These are phyloP conservation scores for Metschnikowia corniflorae DNA, from an alignment of 805 yeast genomes.

Conservation along the genomic window DNA sequence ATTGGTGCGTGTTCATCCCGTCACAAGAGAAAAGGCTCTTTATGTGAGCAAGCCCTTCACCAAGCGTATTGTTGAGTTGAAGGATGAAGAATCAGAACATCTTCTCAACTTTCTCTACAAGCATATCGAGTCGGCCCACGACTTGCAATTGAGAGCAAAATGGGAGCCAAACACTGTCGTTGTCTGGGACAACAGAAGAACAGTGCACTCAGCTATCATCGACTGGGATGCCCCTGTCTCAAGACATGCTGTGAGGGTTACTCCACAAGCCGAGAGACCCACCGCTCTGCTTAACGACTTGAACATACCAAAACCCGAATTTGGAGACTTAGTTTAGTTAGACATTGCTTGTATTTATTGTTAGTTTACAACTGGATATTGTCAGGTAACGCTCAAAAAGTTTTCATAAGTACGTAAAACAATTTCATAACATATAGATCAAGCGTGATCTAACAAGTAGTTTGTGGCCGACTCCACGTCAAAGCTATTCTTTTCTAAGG, in stretches of 20 bases:
- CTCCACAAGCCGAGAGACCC: slow-evolving; percentile 39
- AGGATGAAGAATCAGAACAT: slow-evolving; percentile 31
- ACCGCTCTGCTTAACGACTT: slow-evolving; percentile 36
- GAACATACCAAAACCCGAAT: slow-evolving; percentile 23
- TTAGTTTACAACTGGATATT: not conserved
- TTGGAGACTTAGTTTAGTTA: slow-evolving; percentile 6
- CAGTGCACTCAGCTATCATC: slow-evolving; percentile 33
- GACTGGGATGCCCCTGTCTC: slow-evolving; percentile 36
- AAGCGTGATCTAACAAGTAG: slow-evolving; percentile 70
- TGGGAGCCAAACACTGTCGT: slow-evolving; percentile 38
- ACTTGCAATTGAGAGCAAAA: slow-evolving; percentile 34
- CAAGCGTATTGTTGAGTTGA: slow-evolving; percentile 33
- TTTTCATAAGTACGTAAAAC: not conserved
- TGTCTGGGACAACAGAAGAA: slow-evolving; percentile 35
- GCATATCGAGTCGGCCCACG: slow-evolving; percentile 33
- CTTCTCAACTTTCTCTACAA: slow-evolving; percentile 30
- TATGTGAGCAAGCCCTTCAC: slow-evolving; percentile 34
- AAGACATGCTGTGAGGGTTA: slow-evolving; percentile 35
- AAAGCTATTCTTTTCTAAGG: slow-evolving; percentile 68
- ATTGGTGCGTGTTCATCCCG: slow-evolving; percentile 34
- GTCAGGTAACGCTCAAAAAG: no score
- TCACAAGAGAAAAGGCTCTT: slow-evolving; percentile 28
- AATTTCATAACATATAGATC: slow-evolving; percentile 3
- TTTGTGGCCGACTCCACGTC: slow-evolving; percentile 86
- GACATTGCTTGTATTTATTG: no score